Evolutionary conservation across 495 filamentous ascomycete species (phyloP).

Genomic region (Penicillium verhagenii): DNA sequence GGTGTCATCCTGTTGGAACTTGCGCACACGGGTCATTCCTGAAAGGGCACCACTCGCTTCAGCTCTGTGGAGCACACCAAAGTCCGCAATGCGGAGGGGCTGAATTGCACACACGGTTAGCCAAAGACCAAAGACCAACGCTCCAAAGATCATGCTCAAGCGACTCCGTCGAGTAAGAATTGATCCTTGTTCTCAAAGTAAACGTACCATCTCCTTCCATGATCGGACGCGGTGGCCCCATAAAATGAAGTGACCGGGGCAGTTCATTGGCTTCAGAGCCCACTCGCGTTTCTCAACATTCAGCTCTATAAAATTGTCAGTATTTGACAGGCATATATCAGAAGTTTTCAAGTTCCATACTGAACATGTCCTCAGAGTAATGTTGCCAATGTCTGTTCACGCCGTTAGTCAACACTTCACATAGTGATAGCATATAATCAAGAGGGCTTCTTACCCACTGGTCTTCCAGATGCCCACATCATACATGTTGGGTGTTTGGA

Average conservation of each 20-base stretch:
- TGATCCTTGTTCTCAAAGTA: too few relatives aligned
- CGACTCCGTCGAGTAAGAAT: too few relatives aligned
- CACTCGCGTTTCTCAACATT: slow-evolving; percentile 83
- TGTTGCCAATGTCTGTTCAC: slow-evolving; percentile 93
- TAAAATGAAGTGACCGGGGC: slow-evolving; percentile 80
- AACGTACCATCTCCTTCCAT: too few relatives aligned
- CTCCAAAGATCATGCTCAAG: too few relatives aligned
- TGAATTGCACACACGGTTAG: slow-evolving; percentile 76
- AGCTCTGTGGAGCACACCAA: slow-evolving; percentile 88
- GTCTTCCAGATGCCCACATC: slow-evolving; percentile 88
- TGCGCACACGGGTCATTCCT: slow-evolving; percentile 85
- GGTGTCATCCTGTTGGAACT: slow-evolving; percentile 93
- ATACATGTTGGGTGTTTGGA: slow-evolving; percentile 95
- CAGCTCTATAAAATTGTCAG: too few relatives aligned
- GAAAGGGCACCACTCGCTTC: slow-evolving; percentile 90
- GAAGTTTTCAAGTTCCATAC: too few relatives aligned
- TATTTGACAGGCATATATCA: too few relatives aligned
- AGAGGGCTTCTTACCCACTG: slow-evolving; percentile 61
- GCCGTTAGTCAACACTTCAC: too few relatives aligned
- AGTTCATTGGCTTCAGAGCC: slow-evolving; percentile 96
- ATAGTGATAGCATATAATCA: too few relatives aligned
- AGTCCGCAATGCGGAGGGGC: slow-evolving; percentile 88
- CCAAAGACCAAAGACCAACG: too few relatives aligned
- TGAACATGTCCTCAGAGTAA: slow-evolving; percentile 86
- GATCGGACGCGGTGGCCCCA: slow-evolving; percentile 76